These are phyloP conservation scores for Vaccinium macrocarpon DNA, from an alignment of 148 eudicot genomes.

Conservation along the genomic window DNA sequence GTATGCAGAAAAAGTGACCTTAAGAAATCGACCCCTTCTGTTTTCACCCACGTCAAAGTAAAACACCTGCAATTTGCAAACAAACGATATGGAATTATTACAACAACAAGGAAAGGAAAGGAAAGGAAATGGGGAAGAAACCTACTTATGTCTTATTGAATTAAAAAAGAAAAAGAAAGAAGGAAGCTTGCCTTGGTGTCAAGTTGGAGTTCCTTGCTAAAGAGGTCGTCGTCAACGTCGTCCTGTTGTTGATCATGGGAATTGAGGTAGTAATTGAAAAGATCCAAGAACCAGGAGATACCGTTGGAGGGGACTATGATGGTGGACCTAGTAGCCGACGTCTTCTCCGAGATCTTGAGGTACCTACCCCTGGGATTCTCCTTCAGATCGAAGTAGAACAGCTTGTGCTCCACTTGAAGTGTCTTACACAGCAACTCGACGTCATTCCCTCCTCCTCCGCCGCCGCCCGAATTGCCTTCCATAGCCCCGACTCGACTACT, in stretches of 20 bases:
- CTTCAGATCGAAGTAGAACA: slow-evolving; percentile 94
- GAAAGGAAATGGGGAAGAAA: neutral
- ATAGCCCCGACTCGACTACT: slow-evolving; percentile 20
- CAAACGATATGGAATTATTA: neutral
- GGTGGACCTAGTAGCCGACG: slow-evolving; percentile 90
- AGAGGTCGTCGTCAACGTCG: slow-evolving; percentile 30
- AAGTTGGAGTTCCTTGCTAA: slow-evolving; percentile 93
- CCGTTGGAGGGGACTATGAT: slow-evolving; percentile 86
- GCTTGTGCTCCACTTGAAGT: slow-evolving; percentile 90
- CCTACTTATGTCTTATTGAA: neutral
- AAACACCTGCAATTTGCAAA: slow-evolving; percentile 56
- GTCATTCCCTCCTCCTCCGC: slow-evolving; percentile 50
- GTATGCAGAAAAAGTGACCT: slow-evolving; percentile 39
- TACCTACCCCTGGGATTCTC: slow-evolving; percentile 97
- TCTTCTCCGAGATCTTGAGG: slow-evolving; percentile 93
- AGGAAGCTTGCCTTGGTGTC: slow-evolving; percentile 60
- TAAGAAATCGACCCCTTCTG: slow-evolving; percentile 89
- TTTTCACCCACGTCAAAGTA: slow-evolving; percentile 96
- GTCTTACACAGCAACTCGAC: slow-evolving; percentile 84
- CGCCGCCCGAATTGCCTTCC: slow-evolving; percentile 54
- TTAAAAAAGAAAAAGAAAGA: neutral
- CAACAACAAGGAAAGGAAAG: neutral
- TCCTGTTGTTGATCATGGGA: slow-evolving; percentile 51
- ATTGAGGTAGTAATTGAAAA: slow-evolving; percentile 82
- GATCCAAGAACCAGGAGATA: slow-evolving; percentile 84